phyloP scores from a whole-genome alignment of 768 basidiomycete species.

The Tricholoma matsutake region DNA sequence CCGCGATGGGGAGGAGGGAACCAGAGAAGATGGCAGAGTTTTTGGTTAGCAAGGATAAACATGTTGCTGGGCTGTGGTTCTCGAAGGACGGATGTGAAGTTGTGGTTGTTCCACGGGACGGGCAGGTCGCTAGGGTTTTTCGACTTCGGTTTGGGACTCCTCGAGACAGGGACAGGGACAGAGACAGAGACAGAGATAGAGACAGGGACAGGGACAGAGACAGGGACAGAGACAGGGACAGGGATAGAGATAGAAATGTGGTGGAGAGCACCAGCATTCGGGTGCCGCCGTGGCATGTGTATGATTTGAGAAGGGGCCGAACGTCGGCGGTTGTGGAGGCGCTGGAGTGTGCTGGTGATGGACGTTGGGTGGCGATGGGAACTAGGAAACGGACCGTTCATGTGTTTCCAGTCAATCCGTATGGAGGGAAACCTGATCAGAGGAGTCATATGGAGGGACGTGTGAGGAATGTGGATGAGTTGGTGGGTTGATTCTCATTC shows the following conservation, averaged over 20 bases:
- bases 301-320: constrained; percentile 67
- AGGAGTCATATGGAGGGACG: constrained; percentile 56
- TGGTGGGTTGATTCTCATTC: neutral
- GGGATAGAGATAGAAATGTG: too few relatives aligned
- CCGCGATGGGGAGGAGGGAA: neutral
- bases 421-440: constrained; percentile 66
- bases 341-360: constrained; percentile 52
- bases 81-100: constrained; percentile 21
- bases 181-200: neutral
- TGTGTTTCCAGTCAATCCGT: constrained; percentile 74
- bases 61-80: constrained; percentile 47
- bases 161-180: neutral
- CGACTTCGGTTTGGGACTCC: constrained; percentile 19
- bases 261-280: neutral
- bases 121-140: neutral
- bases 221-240: too few relatives aligned
- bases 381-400: constrained; percentile 49
- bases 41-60: constrained; percentile 42
- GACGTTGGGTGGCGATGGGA: constrained; percentile 65
- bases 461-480: constrained; percentile 43
- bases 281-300: constrained; percentile 48
- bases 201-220: neutral
- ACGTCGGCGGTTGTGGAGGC: constrained; percentile 61
- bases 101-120: neutral
- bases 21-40: constrained; percentile 27